phyloP scores from a whole-genome alignment of 192 early-diverging fungal genomes.

The Podila verticillata region DNA sequence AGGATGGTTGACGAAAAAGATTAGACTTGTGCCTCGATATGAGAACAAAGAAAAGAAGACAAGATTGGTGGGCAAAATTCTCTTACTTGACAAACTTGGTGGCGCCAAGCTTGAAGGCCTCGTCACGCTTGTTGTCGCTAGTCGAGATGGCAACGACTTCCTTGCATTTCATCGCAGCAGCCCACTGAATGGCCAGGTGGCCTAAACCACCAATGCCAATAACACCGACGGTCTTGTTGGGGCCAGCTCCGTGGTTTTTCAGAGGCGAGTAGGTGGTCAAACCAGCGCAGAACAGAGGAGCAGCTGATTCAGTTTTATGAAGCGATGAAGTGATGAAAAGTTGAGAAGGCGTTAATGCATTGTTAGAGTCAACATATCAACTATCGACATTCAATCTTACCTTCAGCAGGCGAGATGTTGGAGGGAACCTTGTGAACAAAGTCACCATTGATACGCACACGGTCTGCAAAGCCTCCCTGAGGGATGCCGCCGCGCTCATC shows the following conservation, averaged over 20 bases:
- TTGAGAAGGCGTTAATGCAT: background rate
- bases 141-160: conserved; percentile 68
- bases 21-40: no score
- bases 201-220: conserved; percentile 78
- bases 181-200: conserved; percentile 75
- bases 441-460: conserved; percentile 64
- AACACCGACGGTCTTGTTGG: conserved; percentile 64
- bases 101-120: conserved; percentile 68
- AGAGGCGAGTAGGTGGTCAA: conserved; percentile 76
- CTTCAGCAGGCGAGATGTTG: conserved; percentile 62
- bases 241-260: conserved; percentile 54
- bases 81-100: conserved; percentile 59
- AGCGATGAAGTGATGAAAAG: conserved; percentile 68
- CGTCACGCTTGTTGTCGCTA: conserved; percentile 60
- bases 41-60: no score
- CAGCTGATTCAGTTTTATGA: no score
- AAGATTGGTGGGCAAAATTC: no score
- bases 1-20: no score
- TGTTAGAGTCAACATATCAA: background rate
- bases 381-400: no score
- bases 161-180: conserved; percentile 58
- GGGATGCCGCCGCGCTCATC: conserved; percentile 67
- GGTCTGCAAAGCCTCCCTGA: conserved; percentile 61
- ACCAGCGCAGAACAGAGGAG: no score
- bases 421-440: conserved; percentile 74